Evolutionary conservation across 176 grass and related monocot species (phyloP), one percentile per base, ranked within the genome.

Genomic region (Raddia distichophylla): DNA sequence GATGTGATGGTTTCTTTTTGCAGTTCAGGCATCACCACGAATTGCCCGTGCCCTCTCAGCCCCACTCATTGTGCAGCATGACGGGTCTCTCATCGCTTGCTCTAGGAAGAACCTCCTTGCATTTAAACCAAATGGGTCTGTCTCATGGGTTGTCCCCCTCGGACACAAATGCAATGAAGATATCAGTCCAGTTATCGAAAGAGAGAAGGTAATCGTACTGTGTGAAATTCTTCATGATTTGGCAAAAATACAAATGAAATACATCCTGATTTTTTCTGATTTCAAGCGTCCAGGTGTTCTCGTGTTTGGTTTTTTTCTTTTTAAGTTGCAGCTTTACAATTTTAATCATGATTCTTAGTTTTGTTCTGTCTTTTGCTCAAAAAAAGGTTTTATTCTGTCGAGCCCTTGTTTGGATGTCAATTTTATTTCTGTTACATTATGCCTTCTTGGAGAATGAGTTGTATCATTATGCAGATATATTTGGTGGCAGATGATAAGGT

Each of bases 401-500:
- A 79, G 40, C 4, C 0, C 6, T 1, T 68, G 2, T 32, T 80
- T 56, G 5, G 12, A 42, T 69, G 64, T 71, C 5, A 27, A 56
- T 74, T 72, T 3, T 35, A 18, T 59, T 45, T 12, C 14, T 46
- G n/a, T 68, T 45, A 56, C 78, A 80, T 16, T 58, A 10, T 59
- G 44, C 46, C n/a, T 48, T 70, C 9, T 37, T 18, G 20, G 55
- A 70, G 3, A 43, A 35, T 34, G 16, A 33, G 9, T 37, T 57
- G 48, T 20, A 55, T 83, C 49, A 2, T 13, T 82, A 45, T 45
- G 37, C 75, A 98, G 92, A 89, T 98, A 80, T 98, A 94, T 81
- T n/a, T 94, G 84, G 77, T 93, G 78, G 90, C 86, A 59, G 92
- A 93, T 78, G 73, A 91, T 67, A 85, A 69, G 61, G 78, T 98